phyloP scores from a whole-genome alignment of 106 monocot genomes.

The Dendrobium catenatum region DNA sequence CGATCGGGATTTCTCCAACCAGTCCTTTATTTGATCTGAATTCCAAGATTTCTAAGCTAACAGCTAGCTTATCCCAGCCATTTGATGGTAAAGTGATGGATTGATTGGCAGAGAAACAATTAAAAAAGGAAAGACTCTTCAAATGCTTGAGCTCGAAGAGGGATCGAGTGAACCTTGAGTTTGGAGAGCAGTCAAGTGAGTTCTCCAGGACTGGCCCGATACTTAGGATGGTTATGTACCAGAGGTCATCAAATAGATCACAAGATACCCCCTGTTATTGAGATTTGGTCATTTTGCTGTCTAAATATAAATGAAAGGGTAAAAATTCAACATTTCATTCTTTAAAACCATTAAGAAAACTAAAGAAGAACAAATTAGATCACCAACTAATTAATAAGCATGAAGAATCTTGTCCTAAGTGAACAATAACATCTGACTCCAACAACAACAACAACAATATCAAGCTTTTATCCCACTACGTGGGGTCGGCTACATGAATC shows the following conservation, averaged over 20 bases:
- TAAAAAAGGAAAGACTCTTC: constrained; percentile 51
- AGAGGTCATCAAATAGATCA: constrained; percentile 56
- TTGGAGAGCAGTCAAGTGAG: constrained; percentile 55
- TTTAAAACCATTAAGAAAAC: too few species aligned
- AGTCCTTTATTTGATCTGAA: constrained; percentile 67
- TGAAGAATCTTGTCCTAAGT: too few species aligned
- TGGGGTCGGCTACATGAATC: too few species aligned
- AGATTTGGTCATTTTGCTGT: background rate
- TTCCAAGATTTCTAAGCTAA: constrained; percentile 60
- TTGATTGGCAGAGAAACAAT: constrained; percentile 48
- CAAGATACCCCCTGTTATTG: constrained; percentile 71
- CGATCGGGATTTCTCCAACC: constrained; percentile 37
- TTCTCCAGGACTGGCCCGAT: constrained; percentile 79
- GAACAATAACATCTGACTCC: too few species aligned
- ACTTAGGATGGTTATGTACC: constrained; percentile 62
- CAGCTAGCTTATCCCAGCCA: constrained; percentile 53
- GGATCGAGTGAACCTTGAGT: constrained; percentile 36
- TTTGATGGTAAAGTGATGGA: constrained; percentile 29
- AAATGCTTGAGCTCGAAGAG: constrained; percentile 66
- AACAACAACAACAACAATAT: too few species aligned
- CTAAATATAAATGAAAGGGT: too few species aligned
- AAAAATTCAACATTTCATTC: background rate
- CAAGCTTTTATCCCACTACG: too few species aligned
- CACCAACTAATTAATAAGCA: too few species aligned
- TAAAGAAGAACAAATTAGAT: too few species aligned